Conservation (phyloP, 371 early-diverging fungal species). For the Dinochytrium kinnereticum region DNA sequence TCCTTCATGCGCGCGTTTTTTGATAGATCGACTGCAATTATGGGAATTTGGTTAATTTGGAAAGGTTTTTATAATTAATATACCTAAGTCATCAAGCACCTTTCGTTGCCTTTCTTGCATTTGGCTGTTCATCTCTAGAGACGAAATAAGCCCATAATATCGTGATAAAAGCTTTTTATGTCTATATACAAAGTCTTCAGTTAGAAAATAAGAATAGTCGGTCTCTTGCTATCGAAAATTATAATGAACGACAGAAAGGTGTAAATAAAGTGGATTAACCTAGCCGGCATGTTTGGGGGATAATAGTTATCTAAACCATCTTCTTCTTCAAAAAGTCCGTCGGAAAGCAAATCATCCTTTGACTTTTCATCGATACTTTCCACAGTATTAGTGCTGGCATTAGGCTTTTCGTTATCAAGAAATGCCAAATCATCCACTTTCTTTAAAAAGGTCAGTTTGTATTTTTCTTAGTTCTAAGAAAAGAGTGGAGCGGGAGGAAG, state of each 20-base stretch:
- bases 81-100: conserved; percentile 41
- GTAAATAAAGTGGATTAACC: conserved; percentile 8
- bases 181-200: conserved; percentile 1
- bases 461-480: too few species aligned
- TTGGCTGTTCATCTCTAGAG: conserved; percentile 20
- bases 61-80: not conserved
- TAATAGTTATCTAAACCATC: conserved; percentile 39
- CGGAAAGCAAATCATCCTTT: conserved; percentile 15
- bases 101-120: conserved; percentile 37
- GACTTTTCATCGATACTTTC: not conserved
- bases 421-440: not conserved
- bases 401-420: not conserved
- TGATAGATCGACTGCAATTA: not conserved
- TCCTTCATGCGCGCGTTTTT: too few species aligned
- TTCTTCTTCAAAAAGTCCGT: conserved; percentile 27
- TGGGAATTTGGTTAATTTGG: not conserved
- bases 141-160: conserved; percentile 26
- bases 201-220: too few species aligned
- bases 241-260: not conserved
- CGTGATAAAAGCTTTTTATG: conserved; percentile 24
- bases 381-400: not conserved
- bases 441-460: too few species aligned
- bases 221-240: too few species aligned
- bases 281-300: conserved; percentile 27
- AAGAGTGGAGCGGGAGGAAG: too few species aligned